Percentiles rank a stretch among this genome's conserved stretches.
Conservation (phyloP, 257 asterid species). For the Solanum megistacrolobum region DNA sequence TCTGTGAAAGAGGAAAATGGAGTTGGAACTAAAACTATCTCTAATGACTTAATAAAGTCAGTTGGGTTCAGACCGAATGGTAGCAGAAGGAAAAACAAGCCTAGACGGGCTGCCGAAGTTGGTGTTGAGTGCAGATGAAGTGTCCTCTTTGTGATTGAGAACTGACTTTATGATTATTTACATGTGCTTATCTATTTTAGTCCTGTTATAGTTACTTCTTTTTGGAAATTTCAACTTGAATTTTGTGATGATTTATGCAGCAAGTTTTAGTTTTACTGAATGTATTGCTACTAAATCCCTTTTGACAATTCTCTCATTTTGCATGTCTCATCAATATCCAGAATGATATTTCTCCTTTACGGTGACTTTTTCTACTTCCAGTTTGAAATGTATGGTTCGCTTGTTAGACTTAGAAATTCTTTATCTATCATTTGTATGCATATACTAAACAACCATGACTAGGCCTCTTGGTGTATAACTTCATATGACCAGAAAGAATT, state of each 20-base stretch:
- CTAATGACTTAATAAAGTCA: conserved; percentile 30
- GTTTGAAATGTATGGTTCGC: neutral
- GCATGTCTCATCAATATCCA: neutral
- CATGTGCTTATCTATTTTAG: neutral
- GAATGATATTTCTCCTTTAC: neutral
- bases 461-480: neutral
- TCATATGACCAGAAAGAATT: neutral
- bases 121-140: conserved; percentile 72
- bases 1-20: conserved; percentile 43
- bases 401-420: neutral
- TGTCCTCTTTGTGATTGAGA: neutral
- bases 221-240: conserved; percentile 1
- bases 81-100: conserved; percentile 83
- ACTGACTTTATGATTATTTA: neutral
- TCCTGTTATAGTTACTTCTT: neutral
- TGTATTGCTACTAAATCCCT: neutral
- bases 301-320: neutral
- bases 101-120: conserved; percentile 89
- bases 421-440: neutral
- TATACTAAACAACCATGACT: neutral
- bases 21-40: conserved; percentile 22
- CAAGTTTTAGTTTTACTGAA: neutral
- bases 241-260: neutral
- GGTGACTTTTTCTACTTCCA: neutral
- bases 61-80: conserved; percentile 61